These are phyloP conservation scores for Penicillium sp. DNA, from an alignment of 2,329 filamentous ascomycete genomes.

Conservation along the genomic window DNA sequence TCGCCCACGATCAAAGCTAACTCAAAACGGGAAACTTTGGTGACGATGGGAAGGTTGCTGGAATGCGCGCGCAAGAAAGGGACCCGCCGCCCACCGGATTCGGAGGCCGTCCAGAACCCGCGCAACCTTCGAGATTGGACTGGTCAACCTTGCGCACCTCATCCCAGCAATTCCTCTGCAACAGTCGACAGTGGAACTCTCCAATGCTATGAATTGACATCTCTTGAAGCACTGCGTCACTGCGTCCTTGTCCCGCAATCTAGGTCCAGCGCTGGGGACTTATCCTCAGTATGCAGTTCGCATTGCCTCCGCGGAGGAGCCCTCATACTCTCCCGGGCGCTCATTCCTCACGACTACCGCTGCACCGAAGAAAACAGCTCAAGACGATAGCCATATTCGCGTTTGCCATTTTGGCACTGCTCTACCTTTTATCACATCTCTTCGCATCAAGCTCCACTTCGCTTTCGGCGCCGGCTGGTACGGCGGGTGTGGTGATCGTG, in stretches of 20 bases:
- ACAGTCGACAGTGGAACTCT: background rate
- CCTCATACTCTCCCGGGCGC: conserved; percentile 74
- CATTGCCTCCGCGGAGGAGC: conserved; percentile 81
- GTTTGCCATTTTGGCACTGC: conserved; percentile 59
- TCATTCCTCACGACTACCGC: conserved; percentile 48
- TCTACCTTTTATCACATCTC: conserved; percentile 62
- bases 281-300: conserved; percentile 73
- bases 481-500: conserved; percentile 71
- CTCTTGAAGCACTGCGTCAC: background rate
- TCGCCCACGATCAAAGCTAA: conserved; percentile 7
- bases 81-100: conserved; percentile 18
- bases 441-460: conserved; percentile 37
- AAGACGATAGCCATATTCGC: conserved; percentile 61
- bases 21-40: conserved; percentile 13
- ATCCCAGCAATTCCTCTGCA: background rate
- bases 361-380: conserved; percentile 63
- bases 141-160: conserved; percentile 3
- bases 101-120: conserved; percentile 14
- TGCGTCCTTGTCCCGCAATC: conserved; percentile 19
- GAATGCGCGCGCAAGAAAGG: conserved; percentile 20
- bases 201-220: conserved; percentile 18
- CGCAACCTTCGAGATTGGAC: conserved; percentile 6
- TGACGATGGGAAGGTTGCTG: conserved; percentile 7
- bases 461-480: conserved; percentile 33
- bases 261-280: conserved; percentile 26